Evolutionary conservation across 2,329 filamentous ascomycete species (phyloP), one percentile per base, ranked within the genome.

Genomic region (Fusarium continuum): DNA sequence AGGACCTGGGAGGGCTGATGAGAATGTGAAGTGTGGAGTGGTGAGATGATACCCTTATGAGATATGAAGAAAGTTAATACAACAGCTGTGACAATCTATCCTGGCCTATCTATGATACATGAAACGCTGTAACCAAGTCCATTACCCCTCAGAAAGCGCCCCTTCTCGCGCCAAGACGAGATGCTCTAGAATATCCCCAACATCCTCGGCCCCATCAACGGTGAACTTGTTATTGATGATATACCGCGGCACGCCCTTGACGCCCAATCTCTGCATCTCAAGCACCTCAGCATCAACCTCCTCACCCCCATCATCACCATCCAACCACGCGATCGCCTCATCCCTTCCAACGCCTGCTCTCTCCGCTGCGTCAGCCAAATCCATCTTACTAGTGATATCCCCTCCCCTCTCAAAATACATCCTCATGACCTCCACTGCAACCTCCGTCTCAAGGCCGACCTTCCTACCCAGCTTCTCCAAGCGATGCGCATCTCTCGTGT

Each of bases 171-270:
- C 81, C 69, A 82, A 79, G 61, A 86, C 79, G 73, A 94, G 90
- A 41, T 88, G 77, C 68, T 86, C 80, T 60, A 91, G 74, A 70
- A 93, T 93, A 2, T 82, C 83, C 39, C 81, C 79, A 3, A 88
- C 82, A 56, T 92, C 90, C 76, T 93, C 88, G 2, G 91, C 91
- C 2, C 91, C 91, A 23, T 87, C 83, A 25, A 94, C 75, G 65
- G 88, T 84, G 74, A 87, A 89, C 65, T 79, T 80, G 2, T 81
- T 88, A 70, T 93, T 89, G 61, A 95, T 84, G 11, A 86, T 86
- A 73, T 92, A 93, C 73, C 91, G 86, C 7, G 91, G 91, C 60
- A 95, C 91, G 1, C 90, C 90, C 49, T 77, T 82, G 32, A 93
- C 70, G 9, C 78, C 78, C 69, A 83, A 80, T 8, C 72, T 74